These are phyloP conservation scores for Trichoderma brevicompactum DNA, from an alignment of 2,329 filamentous ascomycete species.

Conservation along the genomic window DNA sequence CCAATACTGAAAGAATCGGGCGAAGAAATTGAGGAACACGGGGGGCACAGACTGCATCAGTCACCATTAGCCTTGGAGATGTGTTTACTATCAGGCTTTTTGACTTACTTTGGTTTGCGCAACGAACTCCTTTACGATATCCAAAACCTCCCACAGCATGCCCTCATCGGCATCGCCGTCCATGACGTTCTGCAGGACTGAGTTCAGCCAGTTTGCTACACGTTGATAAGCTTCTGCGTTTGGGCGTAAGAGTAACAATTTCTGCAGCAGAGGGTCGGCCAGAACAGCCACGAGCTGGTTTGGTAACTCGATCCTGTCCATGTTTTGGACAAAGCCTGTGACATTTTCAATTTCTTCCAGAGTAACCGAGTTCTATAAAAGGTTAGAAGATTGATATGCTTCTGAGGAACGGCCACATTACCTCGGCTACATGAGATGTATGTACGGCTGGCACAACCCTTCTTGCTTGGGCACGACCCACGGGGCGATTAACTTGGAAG, in stretches of 20 bases:
- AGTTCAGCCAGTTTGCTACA: conserved; percentile 63
- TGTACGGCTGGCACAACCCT: conserved; percentile 69
- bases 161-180: conserved; percentile 55
- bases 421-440: conserved; percentile 73
- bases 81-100: too few relatives aligned
- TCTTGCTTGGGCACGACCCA: conserved; percentile 37
- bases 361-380: conserved; percentile 62
- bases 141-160: conserved; percentile 59
- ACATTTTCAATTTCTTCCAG: conserved; percentile 79
- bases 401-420: conserved; percentile 35
- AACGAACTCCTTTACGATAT: conserved; percentile 61
- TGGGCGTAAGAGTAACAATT: conserved; percentile 69
- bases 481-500: conserved; percentile 66
- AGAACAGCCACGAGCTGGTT: conserved; percentile 81
- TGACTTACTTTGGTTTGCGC: conserved; percentile 57
- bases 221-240: conserved; percentile 55
- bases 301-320: conserved; percentile 80
- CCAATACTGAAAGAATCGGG: conserved; percentile 62
- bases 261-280: conserved; percentile 77
- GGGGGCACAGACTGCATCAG: conserved; percentile 50
- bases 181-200: conserved; percentile 60
- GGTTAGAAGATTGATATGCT: conserved; percentile 26
- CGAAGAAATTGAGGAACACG: conserved; percentile 55
- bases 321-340: conserved; percentile 68
- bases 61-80: conserved; percentile 17